Conservation (phyloP, 768 basidiomycete genomes). For the Boletus sp. region DNA sequence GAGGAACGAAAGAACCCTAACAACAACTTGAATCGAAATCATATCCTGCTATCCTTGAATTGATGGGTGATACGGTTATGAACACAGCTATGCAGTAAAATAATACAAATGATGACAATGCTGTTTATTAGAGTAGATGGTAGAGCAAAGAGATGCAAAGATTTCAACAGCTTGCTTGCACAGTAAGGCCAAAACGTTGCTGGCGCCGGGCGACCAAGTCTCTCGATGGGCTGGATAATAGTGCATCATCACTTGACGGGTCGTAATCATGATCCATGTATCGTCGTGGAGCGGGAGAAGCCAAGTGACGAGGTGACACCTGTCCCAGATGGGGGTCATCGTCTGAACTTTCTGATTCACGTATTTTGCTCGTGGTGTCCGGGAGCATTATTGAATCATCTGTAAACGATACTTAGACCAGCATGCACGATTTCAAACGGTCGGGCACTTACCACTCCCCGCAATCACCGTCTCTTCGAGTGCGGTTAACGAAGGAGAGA, state of each 20-base stretch:
- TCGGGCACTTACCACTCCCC: conserved; percentile 30
- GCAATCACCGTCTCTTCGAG: conserved; percentile 34
- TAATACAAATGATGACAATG: conserved; percentile 27
- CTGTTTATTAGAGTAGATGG: conserved; percentile 16
- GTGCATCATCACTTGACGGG: conserved; percentile 49
- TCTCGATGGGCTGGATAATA: conserved; percentile 46
- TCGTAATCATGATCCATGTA: conserved; percentile 35
- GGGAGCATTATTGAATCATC: conserved; percentile 49
- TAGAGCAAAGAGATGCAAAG: conserved; percentile 6
- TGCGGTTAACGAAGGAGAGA: conserved; percentile 14
- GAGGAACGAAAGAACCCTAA: too few species aligned
- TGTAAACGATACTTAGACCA: conserved; percentile 18
- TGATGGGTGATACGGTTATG: conserved; percentile 9
- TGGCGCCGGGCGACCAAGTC: conserved; percentile 42
- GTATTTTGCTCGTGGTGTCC: background rate
- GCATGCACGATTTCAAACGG: background rate
- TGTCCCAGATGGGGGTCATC: conserved; percentile 64
- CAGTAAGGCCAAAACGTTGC: conserved; percentile 29
- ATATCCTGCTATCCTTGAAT: conserved; percentile 1
- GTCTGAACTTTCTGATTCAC: conserved; percentile 46
- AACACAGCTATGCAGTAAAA: conserved; percentile 22
- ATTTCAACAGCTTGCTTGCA: conserved; percentile 3
- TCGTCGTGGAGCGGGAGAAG: conserved; percentile 57
- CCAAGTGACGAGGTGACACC: conserved; percentile 67
- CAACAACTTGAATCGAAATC: background rate